Evolutionary conservation across 768 basidiomycete species (phyloP).

Genomic region (Coprinopsis strossmayeri): DNA sequence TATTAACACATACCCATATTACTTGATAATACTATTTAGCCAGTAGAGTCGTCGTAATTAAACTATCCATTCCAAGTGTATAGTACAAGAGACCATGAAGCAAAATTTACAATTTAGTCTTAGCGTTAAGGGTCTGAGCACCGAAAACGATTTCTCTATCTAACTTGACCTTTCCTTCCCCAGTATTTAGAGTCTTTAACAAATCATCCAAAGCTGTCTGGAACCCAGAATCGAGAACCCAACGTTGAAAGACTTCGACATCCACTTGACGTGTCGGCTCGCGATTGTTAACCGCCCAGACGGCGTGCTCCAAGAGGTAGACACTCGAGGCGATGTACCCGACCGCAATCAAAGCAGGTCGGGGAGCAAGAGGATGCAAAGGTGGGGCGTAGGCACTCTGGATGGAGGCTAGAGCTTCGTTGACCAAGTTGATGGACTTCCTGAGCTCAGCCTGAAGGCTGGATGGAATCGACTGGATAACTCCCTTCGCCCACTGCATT

Average conservation of each 20-base stretch:
- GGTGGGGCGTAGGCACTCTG: conserved; percentile 31
- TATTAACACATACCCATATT: too few species aligned
- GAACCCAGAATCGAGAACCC: conserved; percentile 39
- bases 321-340: conserved; percentile 47
- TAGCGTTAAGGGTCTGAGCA: neutral
- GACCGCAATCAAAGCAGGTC: conserved; percentile 52
- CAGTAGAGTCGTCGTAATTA: too few species aligned
- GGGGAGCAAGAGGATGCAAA: conserved; percentile 42
- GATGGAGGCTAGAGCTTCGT: conserved; percentile 34
- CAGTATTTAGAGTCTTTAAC: conserved; percentile 20
- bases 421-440: conserved; percentile 26
- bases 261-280: conserved; percentile 33
- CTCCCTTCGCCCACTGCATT: conserved; percentile 44
- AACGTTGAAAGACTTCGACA: conserved; percentile 46
- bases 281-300: conserved; percentile 41
- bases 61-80: too few species aligned
- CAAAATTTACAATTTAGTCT: conserved; percentile 3
- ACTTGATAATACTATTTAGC: too few species aligned
- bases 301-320: conserved; percentile 62
- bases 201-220: conserved; percentile 32
- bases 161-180: conserved; percentile 17
- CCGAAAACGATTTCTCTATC: conserved; percentile 33
- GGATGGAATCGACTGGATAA: conserved; percentile 36
- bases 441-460: conserved; percentile 22
- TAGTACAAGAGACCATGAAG: too few species aligned